Percentiles rank a stretch among this genome's conserved stretches.
These are phyloP conservation scores for Cyanidiococcus yangmingshanensis DNA, from an alignment of 23 red algal genomes.

Conservation along the genomic window DNA sequence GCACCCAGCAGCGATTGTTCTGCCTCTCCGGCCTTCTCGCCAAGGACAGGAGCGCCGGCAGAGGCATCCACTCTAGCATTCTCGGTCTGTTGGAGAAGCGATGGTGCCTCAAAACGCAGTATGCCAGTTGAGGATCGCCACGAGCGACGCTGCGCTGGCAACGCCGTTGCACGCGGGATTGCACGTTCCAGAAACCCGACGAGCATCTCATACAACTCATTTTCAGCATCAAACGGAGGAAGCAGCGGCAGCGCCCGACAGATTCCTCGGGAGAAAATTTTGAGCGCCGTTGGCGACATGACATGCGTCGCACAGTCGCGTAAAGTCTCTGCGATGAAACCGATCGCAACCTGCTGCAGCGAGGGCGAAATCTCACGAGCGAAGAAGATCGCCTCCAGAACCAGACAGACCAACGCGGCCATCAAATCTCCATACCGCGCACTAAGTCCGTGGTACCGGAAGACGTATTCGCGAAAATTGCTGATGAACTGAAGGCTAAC, in stretches of 20 bases:
- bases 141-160: background rate
- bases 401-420: background rate
- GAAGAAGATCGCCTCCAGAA: background rate
- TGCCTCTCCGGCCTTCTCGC: background rate
- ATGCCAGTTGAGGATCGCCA: background rate
- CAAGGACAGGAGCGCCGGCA: background rate
- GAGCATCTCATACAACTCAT: constrained; percentile 7
- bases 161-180: background rate
- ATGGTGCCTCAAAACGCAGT: background rate
- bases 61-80: background rate
- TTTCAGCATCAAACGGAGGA: constrained; percentile 1
- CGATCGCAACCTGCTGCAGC: background rate
- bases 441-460: constrained; percentile 1
- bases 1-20: background rate
- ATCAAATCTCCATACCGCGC: background rate
- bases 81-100: background rate
- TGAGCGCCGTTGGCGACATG: background rate
- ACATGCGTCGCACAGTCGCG: constrained; percentile 5
- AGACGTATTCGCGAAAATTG: background rate
- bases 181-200: background rate
- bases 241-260: constrained; percentile 3
- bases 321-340: background rate
- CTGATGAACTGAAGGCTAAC: background rate
- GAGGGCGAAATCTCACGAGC: background rate
- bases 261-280: background rate